Evolutionary conservation across 495 filamentous ascomycete species (phyloP).

Genomic region (Lentithecium fluviatile): DNA sequence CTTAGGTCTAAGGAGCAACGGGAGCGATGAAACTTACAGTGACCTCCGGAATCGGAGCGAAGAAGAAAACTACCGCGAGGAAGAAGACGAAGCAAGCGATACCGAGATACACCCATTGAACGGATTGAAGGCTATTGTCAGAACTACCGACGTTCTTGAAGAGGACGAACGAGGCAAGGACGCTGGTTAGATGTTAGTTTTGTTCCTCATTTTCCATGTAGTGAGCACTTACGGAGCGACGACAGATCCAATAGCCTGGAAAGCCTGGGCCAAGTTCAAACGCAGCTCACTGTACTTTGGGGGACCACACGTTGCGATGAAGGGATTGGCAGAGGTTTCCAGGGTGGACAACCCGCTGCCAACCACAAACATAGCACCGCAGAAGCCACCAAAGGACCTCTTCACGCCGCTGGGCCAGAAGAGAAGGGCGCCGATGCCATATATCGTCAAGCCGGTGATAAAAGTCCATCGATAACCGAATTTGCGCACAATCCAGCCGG

Average conservation of each 20-base stretch:
- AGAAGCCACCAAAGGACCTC: constrained; percentile 68
- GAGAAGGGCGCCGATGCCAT: constrained; percentile 62
- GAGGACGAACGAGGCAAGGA: constrained; percentile 67
- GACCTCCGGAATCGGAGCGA: constrained; percentile 66
- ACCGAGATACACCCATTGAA: constrained; percentile 74
- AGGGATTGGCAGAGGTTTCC: constrained; percentile 72
- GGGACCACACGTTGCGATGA: constrained; percentile 66
- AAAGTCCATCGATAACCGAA: constrained; percentile 63
- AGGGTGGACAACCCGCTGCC: constrained; percentile 67
- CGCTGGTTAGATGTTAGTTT: constrained; percentile 7
- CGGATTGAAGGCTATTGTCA: constrained; percentile 50
- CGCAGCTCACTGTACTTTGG: constrained; percentile 67
- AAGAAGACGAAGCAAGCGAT: constrained; percentile 67
- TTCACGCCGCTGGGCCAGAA: constrained; percentile 59
- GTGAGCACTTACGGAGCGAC: constrained; percentile 51
- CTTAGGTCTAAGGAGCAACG: too few species aligned
- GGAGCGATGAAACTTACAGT: constrained; percentile 40
- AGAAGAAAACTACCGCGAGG: constrained; percentile 62
- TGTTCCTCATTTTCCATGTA: too few species aligned
- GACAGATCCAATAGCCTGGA: constrained; percentile 64
- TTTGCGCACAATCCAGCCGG: constrained; percentile 64
- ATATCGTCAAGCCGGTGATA: constrained; percentile 55
- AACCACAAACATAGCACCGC: constrained; percentile 67
- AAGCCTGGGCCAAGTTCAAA: constrained; percentile 63
- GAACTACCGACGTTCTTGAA: constrained; percentile 56